Conservation (phyloP, 179 eudicot genomes). For the Beta macrorhiza region DNA sequence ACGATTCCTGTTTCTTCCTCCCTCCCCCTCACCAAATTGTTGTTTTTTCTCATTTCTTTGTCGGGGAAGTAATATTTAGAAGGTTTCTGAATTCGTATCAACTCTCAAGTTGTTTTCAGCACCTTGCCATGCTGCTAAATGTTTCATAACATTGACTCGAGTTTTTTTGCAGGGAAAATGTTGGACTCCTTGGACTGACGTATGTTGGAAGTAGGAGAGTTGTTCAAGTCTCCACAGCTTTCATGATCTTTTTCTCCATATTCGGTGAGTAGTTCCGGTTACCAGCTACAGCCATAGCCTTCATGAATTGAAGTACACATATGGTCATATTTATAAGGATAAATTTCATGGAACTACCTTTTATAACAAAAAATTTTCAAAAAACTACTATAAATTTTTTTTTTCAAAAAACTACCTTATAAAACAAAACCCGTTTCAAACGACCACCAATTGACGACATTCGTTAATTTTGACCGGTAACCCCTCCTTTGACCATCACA, state of each 20-base stretch:
- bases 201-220: slow-evolving; percentile 96
- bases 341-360: no score
- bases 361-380: no score
- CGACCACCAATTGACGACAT: no score
- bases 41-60: no score
- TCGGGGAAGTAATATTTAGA: not conserved
- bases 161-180: slow-evolving; percentile 68
- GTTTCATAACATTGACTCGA: not conserved
- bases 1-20: no score
- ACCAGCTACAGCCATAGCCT: not conserved
- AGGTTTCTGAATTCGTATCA: not conserved
- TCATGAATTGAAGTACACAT: not conserved
- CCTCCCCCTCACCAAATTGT: no score
- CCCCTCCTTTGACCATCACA: no score
- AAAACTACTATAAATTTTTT: no score
- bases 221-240: slow-evolving; percentile 82
- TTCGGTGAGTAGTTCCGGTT: slow-evolving; percentile 50
- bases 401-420: no score
- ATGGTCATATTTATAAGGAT: not conserved
- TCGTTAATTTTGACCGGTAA: no score
- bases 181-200: slow-evolving; percentile 91
- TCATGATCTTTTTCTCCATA: slow-evolving; percentile 95
- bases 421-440: no score
- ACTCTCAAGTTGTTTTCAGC: not conserved
- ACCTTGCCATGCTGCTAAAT: not conserved